Evolutionary conservation across 768 basidiomycete genomes (phyloP).

Genomic region (Xerocomellus amylosporus): DNA sequence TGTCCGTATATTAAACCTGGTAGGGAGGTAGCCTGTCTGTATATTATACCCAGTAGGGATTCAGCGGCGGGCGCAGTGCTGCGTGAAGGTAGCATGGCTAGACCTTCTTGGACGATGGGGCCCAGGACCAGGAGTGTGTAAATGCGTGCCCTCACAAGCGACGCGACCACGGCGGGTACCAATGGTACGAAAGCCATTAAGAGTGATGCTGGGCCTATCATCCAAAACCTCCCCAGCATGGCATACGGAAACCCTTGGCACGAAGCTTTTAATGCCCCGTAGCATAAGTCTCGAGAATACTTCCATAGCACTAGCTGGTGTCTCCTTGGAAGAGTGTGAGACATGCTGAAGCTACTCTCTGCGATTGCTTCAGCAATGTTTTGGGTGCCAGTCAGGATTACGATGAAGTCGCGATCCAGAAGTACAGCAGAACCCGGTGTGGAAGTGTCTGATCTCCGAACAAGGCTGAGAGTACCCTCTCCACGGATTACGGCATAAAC

Average conservation of each 20-base stretch:
- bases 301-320: neutral
- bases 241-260: neutral
- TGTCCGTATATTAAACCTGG: too few relatives aligned
- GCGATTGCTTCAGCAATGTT: conserved; percentile 2
- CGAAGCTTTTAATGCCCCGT: neutral
- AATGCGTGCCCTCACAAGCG: neutral
- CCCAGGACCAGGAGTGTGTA: neutral
- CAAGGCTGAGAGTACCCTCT: conserved; percentile 1
- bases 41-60: too few relatives aligned
- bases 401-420: neutral
- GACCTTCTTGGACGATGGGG: too few relatives aligned
- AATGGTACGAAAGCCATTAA: neutral
- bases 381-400: neutral
- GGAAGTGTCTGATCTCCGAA: neutral
- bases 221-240: neutral
- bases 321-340: neutral
- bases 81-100: neutral
- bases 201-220: neutral
- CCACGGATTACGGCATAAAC: neutral
- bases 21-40: too few relatives aligned
- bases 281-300: neutral
- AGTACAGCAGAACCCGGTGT: neutral
- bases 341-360: conserved; percentile 1
- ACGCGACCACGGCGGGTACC: neutral
- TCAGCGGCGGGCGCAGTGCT: neutral